Base-by-base conservation (phyloP, 1,284 basidiomycete species). In the Ceraceosorus bombacis region DNA sequence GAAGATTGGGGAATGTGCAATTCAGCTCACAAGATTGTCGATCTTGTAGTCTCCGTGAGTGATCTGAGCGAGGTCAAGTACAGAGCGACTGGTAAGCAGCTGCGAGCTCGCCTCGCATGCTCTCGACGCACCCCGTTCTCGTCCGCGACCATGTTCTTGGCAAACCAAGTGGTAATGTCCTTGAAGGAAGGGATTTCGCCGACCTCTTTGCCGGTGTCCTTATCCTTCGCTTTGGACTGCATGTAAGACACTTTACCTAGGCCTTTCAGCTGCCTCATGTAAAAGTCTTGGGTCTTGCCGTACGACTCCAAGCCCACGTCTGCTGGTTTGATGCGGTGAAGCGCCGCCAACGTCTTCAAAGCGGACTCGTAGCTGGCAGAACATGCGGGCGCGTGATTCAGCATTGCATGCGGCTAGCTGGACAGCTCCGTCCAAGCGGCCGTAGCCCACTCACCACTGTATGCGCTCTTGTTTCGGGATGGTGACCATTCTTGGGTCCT, bases 21-120 rank as follows among this genome's bases (percentile, higher is more conserved):
- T 15, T 7, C 0, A 27, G 38, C 40, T n/a, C 12, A 48, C 69
- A 54, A 97, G 78, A 76, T 97, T 98, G 78, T 98, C 93, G 27
- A 95, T 82, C 79, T 98, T 98, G 78, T 90, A 97, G 78, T 97
- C 93, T 27, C 94, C 93, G 75, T 97, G 93, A 4, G 95, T 89
- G 65, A 94, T 85, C n/a, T 46, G 43, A 10, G 27, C 27, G 27
- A 27, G 27, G 27, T 27, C 2, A 27, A 27, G 27, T 1, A 27
- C 1, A 27, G 27, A 27, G 27, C 27, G 27, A 27, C 27, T 27
- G 27, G 27, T 27, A 27, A 27, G 27, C 27, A 27, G 27, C 27
- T 27, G 27, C 27, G 3, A 27, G 2, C 2, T 27, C 27, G 27
- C 27, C 27, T 2, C 27, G 27, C 27, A 27, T 27, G 27, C 27